These are phyloP conservation scores for Saccharomyces paradoxus DNA, from an alignment of 805 yeast genomes.

Conservation along the genomic window DNA sequence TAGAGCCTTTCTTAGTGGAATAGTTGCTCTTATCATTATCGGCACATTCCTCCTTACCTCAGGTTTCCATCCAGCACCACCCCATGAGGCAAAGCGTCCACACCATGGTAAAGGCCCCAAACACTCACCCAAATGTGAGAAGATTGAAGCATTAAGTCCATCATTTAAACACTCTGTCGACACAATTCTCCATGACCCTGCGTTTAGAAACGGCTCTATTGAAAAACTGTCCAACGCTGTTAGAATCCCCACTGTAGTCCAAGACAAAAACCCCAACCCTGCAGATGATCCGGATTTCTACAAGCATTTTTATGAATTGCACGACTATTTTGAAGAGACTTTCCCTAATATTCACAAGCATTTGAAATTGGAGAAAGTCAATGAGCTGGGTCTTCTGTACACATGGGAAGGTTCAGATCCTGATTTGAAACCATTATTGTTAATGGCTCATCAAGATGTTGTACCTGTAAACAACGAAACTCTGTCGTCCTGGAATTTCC, in stretches of 20 bases:
- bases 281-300: conserved; percentile 35
- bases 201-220: conserved; percentile 28
- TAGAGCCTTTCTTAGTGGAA: conserved; percentile 1
- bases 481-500: conserved; percentile 51
- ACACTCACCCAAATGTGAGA: conserved; percentile 9
- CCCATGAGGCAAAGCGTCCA: not conserved
- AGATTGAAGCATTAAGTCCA: conserved; percentile 20
- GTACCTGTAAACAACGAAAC: conserved; percentile 70
- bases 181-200: conserved; percentile 27
- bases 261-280: conserved; percentile 41
- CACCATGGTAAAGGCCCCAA: not conserved
- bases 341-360: conserved; percentile 49
- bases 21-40: conserved; percentile 5
- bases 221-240: conserved; percentile 49
- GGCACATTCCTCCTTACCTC: conserved; percentile 2
- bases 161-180: conserved; percentile 17
- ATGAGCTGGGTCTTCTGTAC: conserved; percentile 55
- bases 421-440: conserved; percentile 52
- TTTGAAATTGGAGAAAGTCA: conserved; percentile 46
- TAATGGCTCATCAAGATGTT: conserved; percentile 78
- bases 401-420: conserved; percentile 54
- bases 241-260: conserved; percentile 54
- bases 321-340: conserved; percentile 42
- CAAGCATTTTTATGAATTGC: conserved; percentile 41
- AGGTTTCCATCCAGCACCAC: not conserved